Base-by-base conservation (phyloP, 192 early-diverging fungal species). In the Podila verticillata region DNA sequence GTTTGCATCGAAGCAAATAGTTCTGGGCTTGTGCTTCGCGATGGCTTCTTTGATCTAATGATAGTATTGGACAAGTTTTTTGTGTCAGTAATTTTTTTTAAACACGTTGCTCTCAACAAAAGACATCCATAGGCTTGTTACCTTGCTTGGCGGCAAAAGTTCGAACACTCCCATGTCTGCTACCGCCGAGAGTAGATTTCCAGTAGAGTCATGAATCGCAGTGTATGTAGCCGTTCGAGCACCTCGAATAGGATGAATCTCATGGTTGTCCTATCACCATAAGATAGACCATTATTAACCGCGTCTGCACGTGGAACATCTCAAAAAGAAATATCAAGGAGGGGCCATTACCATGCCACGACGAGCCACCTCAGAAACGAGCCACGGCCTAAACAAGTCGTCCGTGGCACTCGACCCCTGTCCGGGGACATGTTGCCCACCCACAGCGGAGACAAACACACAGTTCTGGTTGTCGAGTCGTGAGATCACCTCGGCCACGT, bases 81-180 rank as follows among this genome's bases (percentile, higher is more conserved):
- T 7, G 70, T 63, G 10, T 10, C 78, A 57, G 26, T 73, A 69
- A 20, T 64, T 56, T n/a, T 57, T 26, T 70, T 28, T 28, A 13
- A 22, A 22, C 2, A n/a, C 1, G 39, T 1, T 4, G 19, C 17
- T 34, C 36, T 44, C 64, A 29, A 48, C 60, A 22, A 28, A 31
- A 26, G 8, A 22, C 15, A 32, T 61, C 20, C n/a, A 36, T 51
- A 28, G 22, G 17, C 15, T 15, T 47, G 17, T 30, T 74, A 88
- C 88, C 63, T 78, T 82, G 31, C 28, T 56, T 3, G 62, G 64
- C 1, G 74, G 65, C 31, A 95, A 58, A 20, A 80, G 63, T 17
- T 83, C 86, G 77, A 95, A 94, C 22, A 98, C 91, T 34, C 82
- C 84, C 98, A 99, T 99, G 66, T 99, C 98, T 17, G 96, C 97